Evolutionary conservation across 192 early-diverging fungal genomes (phyloP).

Genomic region (Chytriomyces confervae): DNA sequence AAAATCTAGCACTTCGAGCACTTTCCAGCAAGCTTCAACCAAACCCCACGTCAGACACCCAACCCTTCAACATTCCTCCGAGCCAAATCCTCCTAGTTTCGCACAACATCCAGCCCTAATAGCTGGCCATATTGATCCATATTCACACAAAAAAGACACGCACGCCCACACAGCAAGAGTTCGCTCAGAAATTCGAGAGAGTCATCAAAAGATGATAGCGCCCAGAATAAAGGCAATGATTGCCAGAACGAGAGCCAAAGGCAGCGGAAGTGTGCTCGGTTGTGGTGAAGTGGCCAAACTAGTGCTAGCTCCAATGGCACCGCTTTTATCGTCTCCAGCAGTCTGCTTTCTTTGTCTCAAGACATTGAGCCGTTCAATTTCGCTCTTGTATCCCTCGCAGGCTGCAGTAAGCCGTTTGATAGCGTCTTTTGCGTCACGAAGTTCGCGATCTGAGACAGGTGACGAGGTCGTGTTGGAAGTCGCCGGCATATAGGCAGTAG

Average conservation of each 20-base stretch:
- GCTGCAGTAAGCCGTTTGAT: constrained; percentile 52
- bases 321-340: not conserved
- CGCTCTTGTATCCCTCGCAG: constrained; percentile 61
- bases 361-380: constrained; percentile 57
- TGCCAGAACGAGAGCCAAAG: constrained; percentile 37
- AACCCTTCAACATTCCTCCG: no score
- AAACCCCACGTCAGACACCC: no score
- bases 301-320: constrained; percentile 1
- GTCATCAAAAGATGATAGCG: constrained; percentile 41
- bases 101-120: no score
- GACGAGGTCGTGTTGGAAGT: constrained; percentile 4
- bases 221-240: constrained; percentile 51
- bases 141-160: not conserved
- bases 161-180: not conserved
- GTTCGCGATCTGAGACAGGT: constrained; percentile 22
- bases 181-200: not conserved
- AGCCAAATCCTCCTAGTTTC: no score
- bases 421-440: constrained; percentile 48
- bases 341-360: constrained; percentile 48
- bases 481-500: constrained; percentile 1
- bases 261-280: constrained; percentile 20
- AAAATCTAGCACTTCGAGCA: no score
- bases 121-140: not conserved
- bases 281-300: not conserved
- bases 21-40: no score